A percentile compares a stretch with the other conserved stretches of the same genome.
phyloP scores from a whole-genome alignment of 257 asterid species.

The Perilla frutescens region DNA sequence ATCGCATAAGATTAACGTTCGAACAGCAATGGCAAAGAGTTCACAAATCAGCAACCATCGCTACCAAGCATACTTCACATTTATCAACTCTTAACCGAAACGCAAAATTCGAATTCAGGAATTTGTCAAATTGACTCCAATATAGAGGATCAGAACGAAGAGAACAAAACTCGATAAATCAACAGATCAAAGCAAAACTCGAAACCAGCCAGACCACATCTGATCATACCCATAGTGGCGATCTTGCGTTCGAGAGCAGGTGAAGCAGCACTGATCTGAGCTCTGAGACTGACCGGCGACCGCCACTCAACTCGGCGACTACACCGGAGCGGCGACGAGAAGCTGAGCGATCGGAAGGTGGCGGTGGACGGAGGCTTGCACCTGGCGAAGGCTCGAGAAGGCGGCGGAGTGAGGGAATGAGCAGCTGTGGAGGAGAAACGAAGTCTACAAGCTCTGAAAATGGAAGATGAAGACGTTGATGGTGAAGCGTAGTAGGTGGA shows the following conservation, averaged over 20 bases:
- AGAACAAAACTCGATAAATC: background rate
- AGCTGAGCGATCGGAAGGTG: slow-evolving; percentile 44
- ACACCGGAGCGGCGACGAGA: slow-evolving; percentile 52
- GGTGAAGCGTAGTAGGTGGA: slow-evolving; percentile 53
- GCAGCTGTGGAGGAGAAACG: slow-evolving; percentile 45
- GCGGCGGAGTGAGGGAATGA: slow-evolving; percentile 29
- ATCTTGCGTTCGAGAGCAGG: slow-evolving; percentile 60
- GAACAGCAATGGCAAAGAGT: background rate
- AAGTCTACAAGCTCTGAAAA: slow-evolving; percentile 52
- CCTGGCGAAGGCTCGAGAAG: slow-evolving; percentile 28
- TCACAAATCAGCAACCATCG: background rate
- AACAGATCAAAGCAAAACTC: slow-evolving; percentile 21
- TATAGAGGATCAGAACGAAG: background rate
- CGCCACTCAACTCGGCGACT: slow-evolving; percentile 58
- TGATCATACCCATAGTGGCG: slow-evolving; percentile 71
- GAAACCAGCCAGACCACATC: slow-evolving; percentile 2
- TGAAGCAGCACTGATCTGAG: slow-evolving; percentile 63
- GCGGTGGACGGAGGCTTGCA: slow-evolving; percentile 32
- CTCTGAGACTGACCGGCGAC: slow-evolving; percentile 56
- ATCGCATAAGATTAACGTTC: background rate
- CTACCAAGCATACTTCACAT: background rate
- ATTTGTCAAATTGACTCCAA: background rate
- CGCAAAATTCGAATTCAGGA: background rate
- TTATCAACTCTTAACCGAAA: background rate
- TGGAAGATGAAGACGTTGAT: slow-evolving; percentile 47